These are phyloP conservation scores for Chaetomiaceae sp. DNA, from an alignment of 2,329 filamentous ascomycete species.

Conservation along the genomic window DNA sequence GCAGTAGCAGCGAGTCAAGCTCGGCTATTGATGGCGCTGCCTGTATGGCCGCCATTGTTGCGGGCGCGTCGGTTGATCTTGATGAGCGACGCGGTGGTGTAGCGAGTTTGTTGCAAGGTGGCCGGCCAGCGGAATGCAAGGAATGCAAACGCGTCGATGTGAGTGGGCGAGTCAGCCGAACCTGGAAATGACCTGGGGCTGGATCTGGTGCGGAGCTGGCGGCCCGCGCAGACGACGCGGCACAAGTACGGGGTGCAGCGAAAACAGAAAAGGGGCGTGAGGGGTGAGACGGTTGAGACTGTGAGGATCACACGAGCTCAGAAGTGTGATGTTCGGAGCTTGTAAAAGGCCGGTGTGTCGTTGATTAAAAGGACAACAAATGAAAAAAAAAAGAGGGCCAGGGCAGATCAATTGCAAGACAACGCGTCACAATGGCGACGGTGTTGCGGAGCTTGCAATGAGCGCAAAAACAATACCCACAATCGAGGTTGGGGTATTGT, in stretches of 20 bases:
- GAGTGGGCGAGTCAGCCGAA: conserved; percentile 6
- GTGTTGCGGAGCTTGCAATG: conserved; percentile 12
- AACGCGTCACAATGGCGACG: conserved; percentile 13
- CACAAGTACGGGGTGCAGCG: conserved; percentile 13
- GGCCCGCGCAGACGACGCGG: conserved; percentile 22
- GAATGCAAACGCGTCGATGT: conserved; percentile 18
- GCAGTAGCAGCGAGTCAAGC: conserved; percentile 20
- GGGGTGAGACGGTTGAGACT: background rate
- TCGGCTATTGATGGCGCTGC: conserved; percentile 20
- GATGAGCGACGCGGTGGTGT: background rate
- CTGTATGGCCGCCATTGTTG: conserved; percentile 21
- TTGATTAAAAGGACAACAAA: background rate
- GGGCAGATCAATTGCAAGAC: conserved; percentile 9
- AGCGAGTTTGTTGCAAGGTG: conserved; percentile 2
- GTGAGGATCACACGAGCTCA: conserved; percentile 3
- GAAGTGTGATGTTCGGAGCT: no score
- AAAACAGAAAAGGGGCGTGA: conserved; percentile 16
- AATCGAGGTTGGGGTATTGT: background rate
- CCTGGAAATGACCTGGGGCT: conserved; percentile 6
- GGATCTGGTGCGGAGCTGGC: conserved; percentile 17
- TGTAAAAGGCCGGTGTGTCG: background rate
- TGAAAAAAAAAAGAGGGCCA: background rate
- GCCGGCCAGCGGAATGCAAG: background rate
- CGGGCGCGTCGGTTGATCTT: background rate
- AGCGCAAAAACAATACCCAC: conserved; percentile 13